Percentiles rank a stretch among this genome's conserved stretches.
Evolutionary conservation across 139 green algal species (phyloP).

Genomic region (Chlorella ohadii): DNA sequence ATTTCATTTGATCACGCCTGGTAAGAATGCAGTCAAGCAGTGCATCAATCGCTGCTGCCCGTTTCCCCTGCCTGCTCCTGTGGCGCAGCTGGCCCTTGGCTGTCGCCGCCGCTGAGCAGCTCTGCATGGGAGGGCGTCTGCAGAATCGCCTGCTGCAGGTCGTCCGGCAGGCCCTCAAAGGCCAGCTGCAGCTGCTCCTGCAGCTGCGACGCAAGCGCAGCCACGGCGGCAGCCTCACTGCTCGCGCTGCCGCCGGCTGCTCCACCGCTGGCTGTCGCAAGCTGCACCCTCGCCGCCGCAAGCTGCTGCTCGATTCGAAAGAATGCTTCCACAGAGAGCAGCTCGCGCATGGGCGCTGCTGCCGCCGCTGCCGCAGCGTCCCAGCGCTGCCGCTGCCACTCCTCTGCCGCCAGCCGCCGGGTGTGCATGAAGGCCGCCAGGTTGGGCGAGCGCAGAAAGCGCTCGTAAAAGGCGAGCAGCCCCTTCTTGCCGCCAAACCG

Average conservation of each 20-base stretch:
- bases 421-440: conserved; percentile 12
- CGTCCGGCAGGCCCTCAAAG: conserved; percentile 59
- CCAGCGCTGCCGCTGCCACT: conserved; percentile 29
- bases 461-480: conserved; percentile 24
- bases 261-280: background rate
- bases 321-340: conserved; percentile 54
- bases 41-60: background rate
- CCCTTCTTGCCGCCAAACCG: conserved; percentile 38
- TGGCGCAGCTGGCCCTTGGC: background rate
- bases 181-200: conserved; percentile 34
- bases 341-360: conserved; percentile 15
- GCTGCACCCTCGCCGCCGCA: conserved; percentile 9
- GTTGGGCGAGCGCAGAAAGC: conserved; percentile 14
- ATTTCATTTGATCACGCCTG: too few relatives aligned
- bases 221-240: background rate
- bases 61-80: background rate
- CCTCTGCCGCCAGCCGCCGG: conserved; percentile 12
- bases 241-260: background rate
- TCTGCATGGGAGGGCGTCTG: conserved; percentile 46
- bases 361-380: background rate
- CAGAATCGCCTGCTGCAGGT: conserved; percentile 63
- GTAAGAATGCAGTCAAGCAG: too few relatives aligned
- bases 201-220: background rate
- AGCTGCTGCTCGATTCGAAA: conserved; percentile 44
- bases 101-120: conserved; percentile 25